phyloP scores from a whole-genome alignment of 371 early-diverging fungal genomes.

The Chytridium lagenaria region DNA sequence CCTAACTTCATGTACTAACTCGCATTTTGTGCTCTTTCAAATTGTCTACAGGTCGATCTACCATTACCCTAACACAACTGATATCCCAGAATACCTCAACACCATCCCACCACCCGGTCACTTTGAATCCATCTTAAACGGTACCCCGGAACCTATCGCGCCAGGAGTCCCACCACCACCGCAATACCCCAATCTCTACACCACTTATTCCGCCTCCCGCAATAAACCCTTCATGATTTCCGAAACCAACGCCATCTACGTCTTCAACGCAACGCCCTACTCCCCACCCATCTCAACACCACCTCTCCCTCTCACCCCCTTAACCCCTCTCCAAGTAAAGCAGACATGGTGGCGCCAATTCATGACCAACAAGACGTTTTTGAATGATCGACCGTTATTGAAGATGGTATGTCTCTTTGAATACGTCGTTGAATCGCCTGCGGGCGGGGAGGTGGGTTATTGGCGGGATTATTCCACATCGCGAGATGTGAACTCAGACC shows the following conservation, averaged over 20 bases:
- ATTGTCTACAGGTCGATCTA: slow-evolving; percentile 1
- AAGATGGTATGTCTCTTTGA: slow-evolving; percentile 14
- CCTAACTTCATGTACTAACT: no score
- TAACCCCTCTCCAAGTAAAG: neutral
- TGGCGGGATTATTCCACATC: neutral
- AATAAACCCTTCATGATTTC: slow-evolving; percentile 18
- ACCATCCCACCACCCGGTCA: neutral
- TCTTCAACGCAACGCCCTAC: slow-evolving; percentile 9
- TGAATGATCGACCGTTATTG: neutral
- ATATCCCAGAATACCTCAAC: neutral
- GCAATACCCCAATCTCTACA: slow-evolving; percentile 1
- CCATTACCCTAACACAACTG: neutral
- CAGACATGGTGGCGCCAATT: neutral
- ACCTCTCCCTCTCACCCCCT: neutral
- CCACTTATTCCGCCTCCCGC: neutral
- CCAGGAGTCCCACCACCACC: neutral
- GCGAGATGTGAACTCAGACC: neutral
- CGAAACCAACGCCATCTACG: slow-evolving; percentile 6
- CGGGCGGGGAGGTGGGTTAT: neutral
- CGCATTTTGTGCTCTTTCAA: no score
- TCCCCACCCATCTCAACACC: neutral
- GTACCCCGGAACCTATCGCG: neutral
- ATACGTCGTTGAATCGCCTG: neutral
- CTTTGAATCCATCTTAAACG: neutral
- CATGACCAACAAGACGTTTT: slow-evolving; percentile 13